Evolutionary conservation across 352 stramenopile species (phyloP).

Genomic region (Thraustotheca clavata): DNA sequence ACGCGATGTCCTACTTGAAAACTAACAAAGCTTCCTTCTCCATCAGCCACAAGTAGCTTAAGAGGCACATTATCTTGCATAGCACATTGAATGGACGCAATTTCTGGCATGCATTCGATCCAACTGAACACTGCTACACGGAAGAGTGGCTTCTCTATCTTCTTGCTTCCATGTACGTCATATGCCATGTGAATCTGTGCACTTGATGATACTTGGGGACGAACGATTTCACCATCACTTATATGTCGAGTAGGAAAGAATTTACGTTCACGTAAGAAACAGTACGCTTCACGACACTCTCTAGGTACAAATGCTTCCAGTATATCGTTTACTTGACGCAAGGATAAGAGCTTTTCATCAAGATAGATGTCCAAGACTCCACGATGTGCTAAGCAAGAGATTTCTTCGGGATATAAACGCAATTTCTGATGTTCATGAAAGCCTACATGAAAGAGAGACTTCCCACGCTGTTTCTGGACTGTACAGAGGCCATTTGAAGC

Average conservation of each 20-base stretch:
- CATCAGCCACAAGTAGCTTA: constrained; percentile 54
- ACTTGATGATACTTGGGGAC: constrained; percentile 3
- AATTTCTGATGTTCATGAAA: constrained; percentile 27
- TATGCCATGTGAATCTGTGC: not conserved
- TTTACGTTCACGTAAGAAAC: constrained; percentile 53
- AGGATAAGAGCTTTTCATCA: not conserved
- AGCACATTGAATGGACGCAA: constrained; percentile 21
- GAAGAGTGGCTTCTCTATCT: constrained; percentile 44
- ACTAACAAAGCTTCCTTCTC: constrained; percentile 48
- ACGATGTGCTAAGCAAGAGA: constrained; percentile 51
- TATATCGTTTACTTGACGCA: constrained; percentile 15
- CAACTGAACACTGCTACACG: constrained; percentile 45
- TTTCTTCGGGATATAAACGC: constrained; percentile 61
- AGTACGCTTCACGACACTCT: constrained; percentile 44
- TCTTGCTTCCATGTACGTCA: constrained; percentile 28
- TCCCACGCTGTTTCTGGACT: constrained; percentile 59
- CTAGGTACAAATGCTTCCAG: constrained; percentile 31
- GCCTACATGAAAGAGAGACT: constrained; percentile 71
- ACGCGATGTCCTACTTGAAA: constrained; percentile 34
- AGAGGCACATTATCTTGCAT: constrained; percentile 26
- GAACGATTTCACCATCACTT: constrained; percentile 13
- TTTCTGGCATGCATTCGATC: constrained; percentile 29
- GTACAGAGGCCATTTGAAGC: constrained; percentile 42
- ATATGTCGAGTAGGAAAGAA: constrained; percentile 46
- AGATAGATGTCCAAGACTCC: constrained; percentile 28